phyloP scores from a whole-genome alignment of 352 stramenopile genomes.

The Globisporangium sylvaticum region DNA sequence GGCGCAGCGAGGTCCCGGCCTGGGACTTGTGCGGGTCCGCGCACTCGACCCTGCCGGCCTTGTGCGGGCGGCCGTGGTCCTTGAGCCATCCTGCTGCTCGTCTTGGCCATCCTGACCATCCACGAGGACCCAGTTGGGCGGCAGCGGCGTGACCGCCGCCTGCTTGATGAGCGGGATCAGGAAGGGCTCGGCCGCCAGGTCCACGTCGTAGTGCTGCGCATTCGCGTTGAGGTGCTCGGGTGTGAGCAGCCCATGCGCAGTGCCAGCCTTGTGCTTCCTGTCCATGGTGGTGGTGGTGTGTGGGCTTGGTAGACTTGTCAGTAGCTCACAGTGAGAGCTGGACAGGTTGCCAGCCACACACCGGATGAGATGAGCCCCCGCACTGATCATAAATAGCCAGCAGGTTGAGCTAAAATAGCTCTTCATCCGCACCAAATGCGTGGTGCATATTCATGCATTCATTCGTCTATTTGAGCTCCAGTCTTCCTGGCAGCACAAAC shows the following conservation, averaged over 20 bases:
- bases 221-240: conserved; percentile 46
- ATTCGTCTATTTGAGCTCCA: background rate
- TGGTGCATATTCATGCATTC: background rate
- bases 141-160: conserved; percentile 37
- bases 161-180: conserved; percentile 50
- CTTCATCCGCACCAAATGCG: background rate
- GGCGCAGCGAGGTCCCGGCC: conserved; percentile 39
- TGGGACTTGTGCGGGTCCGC: conserved; percentile 47
- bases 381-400: background rate
- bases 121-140: conserved; percentile 26
- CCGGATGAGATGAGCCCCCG: background rate
- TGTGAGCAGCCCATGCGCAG: conserved; percentile 17
- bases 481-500: background rate
- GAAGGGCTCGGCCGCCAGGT: conserved; percentile 43
- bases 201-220: conserved; percentile 35
- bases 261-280: background rate
- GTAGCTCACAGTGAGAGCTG: background rate
- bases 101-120: background rate
- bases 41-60: conserved; percentile 39
- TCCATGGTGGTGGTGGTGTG: background rate
- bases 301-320: background rate
- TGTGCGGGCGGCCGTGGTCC: conserved; percentile 22
- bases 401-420: background rate
- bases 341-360: background rate
- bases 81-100: conserved; percentile 14